These are phyloP conservation scores for Colletotrichum australisinense DNA, from an alignment of 2,329 filamentous ascomycete species.

Conservation along the genomic window DNA sequence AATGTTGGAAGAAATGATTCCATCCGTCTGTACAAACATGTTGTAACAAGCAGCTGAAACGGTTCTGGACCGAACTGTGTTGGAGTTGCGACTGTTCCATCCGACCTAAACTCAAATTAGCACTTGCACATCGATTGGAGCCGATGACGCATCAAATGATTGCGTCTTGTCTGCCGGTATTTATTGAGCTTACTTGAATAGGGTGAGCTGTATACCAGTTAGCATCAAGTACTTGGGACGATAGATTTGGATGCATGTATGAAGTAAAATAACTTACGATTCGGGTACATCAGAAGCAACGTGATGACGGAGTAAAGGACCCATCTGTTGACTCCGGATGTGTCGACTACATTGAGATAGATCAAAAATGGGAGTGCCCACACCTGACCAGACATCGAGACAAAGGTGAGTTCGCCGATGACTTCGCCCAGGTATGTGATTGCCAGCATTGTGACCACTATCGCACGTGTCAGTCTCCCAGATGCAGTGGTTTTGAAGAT, in stretches of 20 bases:
- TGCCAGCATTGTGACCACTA: constrained; percentile 54
- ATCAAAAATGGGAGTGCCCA: constrained; percentile 72
- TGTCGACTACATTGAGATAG: constrained; percentile 53
- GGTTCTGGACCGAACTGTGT: constrained; percentile 69
- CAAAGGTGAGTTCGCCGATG: constrained; percentile 60
- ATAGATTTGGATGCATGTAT: constrained; percentile 35
- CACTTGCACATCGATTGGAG: not conserved
- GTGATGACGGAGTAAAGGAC: constrained; percentile 49
- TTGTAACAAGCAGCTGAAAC: constrained; percentile 75
- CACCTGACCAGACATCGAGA: constrained; percentile 60
- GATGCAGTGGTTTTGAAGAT: too few relatives aligned
- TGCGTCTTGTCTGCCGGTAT: too few relatives aligned
- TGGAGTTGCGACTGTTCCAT: constrained; percentile 67
- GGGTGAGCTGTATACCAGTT: constrained; percentile 50
- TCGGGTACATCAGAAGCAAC: constrained; percentile 47
- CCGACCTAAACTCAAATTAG: constrained; percentile 43
- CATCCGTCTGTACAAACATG: constrained; percentile 58
- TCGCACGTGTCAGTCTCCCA: constrained; percentile 37
- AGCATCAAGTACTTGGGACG: constrained; percentile 50
- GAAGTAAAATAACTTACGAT: constrained; percentile 37
- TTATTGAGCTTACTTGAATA: constrained; percentile 45
- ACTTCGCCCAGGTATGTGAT: constrained; percentile 58
- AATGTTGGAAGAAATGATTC: constrained; percentile 54
- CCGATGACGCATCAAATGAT: not conserved
- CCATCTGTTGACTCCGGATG: constrained; percentile 45